phyloP scores from a whole-genome alignment of 1,284 basidiomycete species.

The Fomitopsis palustris region DNA sequence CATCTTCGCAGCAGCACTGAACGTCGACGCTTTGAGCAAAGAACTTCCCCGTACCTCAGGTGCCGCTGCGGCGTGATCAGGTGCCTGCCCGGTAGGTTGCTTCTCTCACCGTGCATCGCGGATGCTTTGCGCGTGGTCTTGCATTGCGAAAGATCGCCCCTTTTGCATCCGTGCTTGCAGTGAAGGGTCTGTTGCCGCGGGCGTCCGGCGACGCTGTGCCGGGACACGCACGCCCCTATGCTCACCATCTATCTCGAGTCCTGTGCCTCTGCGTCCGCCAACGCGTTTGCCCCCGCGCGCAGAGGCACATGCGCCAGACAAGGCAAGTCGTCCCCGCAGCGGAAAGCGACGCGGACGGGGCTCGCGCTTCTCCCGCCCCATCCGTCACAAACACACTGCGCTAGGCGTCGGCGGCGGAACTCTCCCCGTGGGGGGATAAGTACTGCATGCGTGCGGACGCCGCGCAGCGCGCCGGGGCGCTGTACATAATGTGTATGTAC shows the following conservation, averaged over 20 bases:
- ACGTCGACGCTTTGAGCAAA: background rate
- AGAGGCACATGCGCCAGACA: background rate
- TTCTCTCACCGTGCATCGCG: background rate
- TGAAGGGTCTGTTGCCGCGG: background rate
- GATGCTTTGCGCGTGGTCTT: background rate
- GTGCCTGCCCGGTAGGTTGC: no score
- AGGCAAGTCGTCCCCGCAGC: background rate
- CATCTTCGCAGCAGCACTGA: no score
- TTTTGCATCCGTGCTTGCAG: background rate
- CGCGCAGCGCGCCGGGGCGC: background rate
- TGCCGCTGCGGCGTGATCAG: background rate
- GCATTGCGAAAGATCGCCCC: background rate
- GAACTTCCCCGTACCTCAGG: background rate
- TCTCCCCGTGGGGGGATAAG: background rate
- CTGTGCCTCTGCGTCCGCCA: background rate
- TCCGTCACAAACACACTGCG: no score
- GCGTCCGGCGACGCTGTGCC: background rate
- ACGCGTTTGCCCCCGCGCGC: background rate
- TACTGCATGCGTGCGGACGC: background rate
- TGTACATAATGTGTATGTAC: background rate
- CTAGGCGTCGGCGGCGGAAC: no score
- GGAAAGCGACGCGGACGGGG: background rate
- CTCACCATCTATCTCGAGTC: no score
- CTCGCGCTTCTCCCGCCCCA: background rate
- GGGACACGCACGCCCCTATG: background rate